Conservation (phyloP, 345 rosid genomes). For the Ailanthus altissimus region DNA sequence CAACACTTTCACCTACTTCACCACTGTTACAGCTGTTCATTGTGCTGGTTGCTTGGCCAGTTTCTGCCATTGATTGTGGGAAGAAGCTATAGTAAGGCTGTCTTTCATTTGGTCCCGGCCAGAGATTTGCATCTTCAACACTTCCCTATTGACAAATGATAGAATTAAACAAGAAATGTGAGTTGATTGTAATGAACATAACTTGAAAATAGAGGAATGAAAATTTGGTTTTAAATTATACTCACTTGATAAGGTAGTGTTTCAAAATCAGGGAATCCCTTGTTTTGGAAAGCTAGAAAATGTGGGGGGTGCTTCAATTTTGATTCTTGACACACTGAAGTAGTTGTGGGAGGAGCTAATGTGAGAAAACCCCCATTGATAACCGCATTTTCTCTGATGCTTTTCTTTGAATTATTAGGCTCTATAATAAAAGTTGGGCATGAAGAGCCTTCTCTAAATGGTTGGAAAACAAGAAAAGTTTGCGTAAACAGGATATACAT, state of each 20-base stretch:
- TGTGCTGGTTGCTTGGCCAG: constrained; percentile 24
- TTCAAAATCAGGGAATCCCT: constrained; percentile 32
- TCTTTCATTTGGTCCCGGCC: constrained; percentile 24
- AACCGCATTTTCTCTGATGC: constrained; percentile 24
- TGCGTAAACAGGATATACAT: background rate
- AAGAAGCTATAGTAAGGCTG: constrained; percentile 47
- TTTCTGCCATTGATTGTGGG: constrained; percentile 34
- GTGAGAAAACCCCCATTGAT: constrained; percentile 46
- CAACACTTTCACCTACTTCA: constrained; percentile 45
- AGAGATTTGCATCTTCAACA: constrained; percentile 26
- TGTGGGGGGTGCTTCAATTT: constrained; percentile 28
- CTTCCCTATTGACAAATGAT: constrained; percentile 28
- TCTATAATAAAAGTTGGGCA: constrained; percentile 34
- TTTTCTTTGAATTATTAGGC: constrained; percentile 27
- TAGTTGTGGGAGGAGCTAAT: constrained; percentile 42
- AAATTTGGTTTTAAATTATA: background rate
- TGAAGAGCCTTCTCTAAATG: constrained; percentile 39
- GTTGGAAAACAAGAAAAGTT: background rate
- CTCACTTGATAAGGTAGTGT: constrained; percentile 47
- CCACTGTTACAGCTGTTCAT: constrained; percentile 24
- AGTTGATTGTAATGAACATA: background rate
- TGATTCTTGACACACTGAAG: constrained; percentile 22
- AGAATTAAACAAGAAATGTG: background rate
- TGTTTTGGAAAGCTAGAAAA: constrained; percentile 22
- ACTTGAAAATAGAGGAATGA: background rate